Conservation (phyloP, 768 basidiomycete species). For the Calocybe gangraenosa region DNA sequence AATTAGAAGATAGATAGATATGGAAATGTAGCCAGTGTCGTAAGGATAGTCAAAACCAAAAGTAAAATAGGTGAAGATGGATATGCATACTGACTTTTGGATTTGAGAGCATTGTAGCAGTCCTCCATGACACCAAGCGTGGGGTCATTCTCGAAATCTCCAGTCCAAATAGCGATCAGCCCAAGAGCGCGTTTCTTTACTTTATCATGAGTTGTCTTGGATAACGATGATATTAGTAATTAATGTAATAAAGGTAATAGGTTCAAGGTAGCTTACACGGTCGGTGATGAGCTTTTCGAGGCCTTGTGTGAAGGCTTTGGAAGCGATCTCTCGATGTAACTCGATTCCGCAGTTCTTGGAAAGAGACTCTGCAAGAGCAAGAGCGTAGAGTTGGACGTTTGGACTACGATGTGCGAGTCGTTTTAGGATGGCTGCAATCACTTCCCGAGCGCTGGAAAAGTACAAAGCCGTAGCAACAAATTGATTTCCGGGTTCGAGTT, state of each 20-base stretch:
- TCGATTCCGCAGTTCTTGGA: slow-evolving; percentile 86
- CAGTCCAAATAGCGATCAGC: slow-evolving; percentile 79
- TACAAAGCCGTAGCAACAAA: no score
- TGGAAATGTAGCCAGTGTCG: not conserved
- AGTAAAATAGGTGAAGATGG: not conserved
- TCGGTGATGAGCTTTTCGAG: slow-evolving; percentile 86
- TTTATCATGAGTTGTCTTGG: slow-evolving; percentile 84
- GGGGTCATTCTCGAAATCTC: slow-evolving; percentile 76
- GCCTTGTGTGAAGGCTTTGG: slow-evolving; percentile 85
- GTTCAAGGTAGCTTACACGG: slow-evolving; percentile 54
- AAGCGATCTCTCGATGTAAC: slow-evolving; percentile 83
- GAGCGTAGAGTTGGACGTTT: slow-evolving; percentile 93
- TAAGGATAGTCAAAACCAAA: not conserved
- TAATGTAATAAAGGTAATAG: not conserved
- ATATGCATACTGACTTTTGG: slow-evolving; percentile 58
- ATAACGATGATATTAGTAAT: slow-evolving; percentile 1
- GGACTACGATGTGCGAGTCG: slow-evolving; percentile 92
- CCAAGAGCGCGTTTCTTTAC: slow-evolving; percentile 73
- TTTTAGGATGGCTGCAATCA: slow-evolving; percentile 81
- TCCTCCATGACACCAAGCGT: slow-evolving; percentile 89
- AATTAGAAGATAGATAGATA: not conserved
- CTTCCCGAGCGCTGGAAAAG: slow-evolving; percentile 78
- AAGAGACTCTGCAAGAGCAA: slow-evolving; percentile 75
- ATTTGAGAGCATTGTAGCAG: slow-evolving; percentile 74
- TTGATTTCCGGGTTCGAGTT: no score